Evolutionary conservation across 306 rosid species (phyloP), one percentile per base, ranked within the genome.

Genomic region (Vachellia pachyceras): DNA sequence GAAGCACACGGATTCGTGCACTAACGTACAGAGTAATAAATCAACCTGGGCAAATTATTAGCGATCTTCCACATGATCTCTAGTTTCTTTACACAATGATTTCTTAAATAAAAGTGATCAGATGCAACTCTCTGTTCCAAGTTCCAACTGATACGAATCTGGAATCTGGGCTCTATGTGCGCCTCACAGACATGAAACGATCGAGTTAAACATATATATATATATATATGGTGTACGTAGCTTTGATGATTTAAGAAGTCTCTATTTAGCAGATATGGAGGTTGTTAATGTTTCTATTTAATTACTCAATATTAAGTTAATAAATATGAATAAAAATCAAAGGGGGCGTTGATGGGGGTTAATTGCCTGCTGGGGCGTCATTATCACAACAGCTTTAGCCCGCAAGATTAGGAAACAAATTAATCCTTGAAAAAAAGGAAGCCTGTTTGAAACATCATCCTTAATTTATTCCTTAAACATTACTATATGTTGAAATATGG

Each of bases 1-100:
- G 29, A 39, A 29, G 68, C 66, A 17, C 66, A 60, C 66, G 37
- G 66, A 60, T 25, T 60, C 66, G 37, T 60, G 66, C 37, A 52
- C 36, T 23, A 60, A 23, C 17, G 37, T 23, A 60, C 66, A 60
- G 3, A 10, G 17, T 25, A 23, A 25, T 23, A 23, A 11, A 60
- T 60, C 66, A 23, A 11, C 36, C 11, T 3, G 8, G 36, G 10
- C 23, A 22, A 14, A 60, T 60, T 60, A 10, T 25, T 60, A 11
- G 37, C 1, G n/a, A n/a, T 7, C 66, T 60, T 12, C 17, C 37
- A 60, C 66, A 23, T 60, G 66, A 12, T 47, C n/a, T 60, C 37
- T 60, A 60, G 37, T 4, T 60, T 11, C 66, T 4, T 60, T 0
- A 58, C 35, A 0, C 1, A 23, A 58, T 14, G 36, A 36, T 3